These are phyloP conservation scores for Aspergillus ochraceoroseus DNA, from an alignment of 2,329 filamentous ascomycete species.

Conservation along the genomic window DNA sequence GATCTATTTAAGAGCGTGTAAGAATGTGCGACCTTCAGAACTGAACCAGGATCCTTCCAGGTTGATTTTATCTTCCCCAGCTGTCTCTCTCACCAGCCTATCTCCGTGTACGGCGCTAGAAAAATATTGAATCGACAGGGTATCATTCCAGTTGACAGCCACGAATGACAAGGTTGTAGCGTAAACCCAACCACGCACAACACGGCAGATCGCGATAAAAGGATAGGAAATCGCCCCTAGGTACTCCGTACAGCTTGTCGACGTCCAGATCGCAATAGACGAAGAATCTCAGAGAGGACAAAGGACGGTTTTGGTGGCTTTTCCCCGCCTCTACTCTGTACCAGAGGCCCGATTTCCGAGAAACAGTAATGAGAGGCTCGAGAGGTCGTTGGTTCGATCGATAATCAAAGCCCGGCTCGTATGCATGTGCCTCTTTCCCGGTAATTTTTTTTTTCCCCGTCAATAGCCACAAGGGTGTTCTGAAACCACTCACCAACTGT, in stretches of 20 bases:
- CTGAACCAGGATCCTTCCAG: background rate
- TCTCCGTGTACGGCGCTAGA: conserved; percentile 13
- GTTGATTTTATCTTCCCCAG: conserved; percentile 4
- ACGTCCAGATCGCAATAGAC: too few species aligned
- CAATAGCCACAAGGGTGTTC: too few species aligned
- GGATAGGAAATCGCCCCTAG: background rate
- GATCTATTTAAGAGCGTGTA: background rate
- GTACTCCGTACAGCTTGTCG: background rate
- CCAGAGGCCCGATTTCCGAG: conserved; percentile 11
- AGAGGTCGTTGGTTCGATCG: background rate
- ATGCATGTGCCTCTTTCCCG: too few species aligned
- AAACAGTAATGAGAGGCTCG: conserved; percentile 4
- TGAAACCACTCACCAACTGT: too few species aligned
- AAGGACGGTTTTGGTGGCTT: conserved; percentile 5
- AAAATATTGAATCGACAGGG: conserved; percentile 16
- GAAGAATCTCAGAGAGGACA: too few species aligned
- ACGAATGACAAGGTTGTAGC: conserved; percentile 5
- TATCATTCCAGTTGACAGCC: conserved; percentile 15
- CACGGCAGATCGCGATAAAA: background rate
- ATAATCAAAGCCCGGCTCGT: background rate
- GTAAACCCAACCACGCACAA: conserved; percentile 1
- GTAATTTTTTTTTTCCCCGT: too few species aligned
- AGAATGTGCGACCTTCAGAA: background rate
- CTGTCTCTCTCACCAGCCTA: conserved; percentile 9
- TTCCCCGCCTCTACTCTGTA: conserved; percentile 15